Percentiles rank a stretch among this genome's conserved stretches.
Conservation (phyloP, 495 filamentous ascomycete genomes). For the Aspergillus sclerotiicarbonarius region DNA sequence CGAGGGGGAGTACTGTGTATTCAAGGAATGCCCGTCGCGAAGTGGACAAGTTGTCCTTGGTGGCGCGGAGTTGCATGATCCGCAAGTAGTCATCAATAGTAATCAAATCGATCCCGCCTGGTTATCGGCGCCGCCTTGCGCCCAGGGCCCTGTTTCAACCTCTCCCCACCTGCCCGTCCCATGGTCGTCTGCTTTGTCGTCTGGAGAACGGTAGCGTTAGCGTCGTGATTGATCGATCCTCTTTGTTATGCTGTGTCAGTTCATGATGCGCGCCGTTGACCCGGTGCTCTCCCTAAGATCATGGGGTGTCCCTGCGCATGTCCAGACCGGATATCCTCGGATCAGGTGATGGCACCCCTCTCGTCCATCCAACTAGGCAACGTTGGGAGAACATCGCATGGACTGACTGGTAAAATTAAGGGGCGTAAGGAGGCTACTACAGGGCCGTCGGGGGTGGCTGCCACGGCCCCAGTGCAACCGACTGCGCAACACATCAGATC, state of each 20-base stretch:
- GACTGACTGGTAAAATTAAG: background rate
- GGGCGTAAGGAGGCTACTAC: background rate
- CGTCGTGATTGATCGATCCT: too few species aligned
- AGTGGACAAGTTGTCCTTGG: slow-evolving; percentile 38
- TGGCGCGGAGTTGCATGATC: slow-evolving; percentile 19
- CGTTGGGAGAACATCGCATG: background rate
- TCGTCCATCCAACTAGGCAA: too few species aligned
- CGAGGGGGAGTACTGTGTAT: slow-evolving; percentile 10
- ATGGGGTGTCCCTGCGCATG: too few species aligned
- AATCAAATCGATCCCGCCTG: background rate
- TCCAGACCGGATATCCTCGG: too few species aligned
- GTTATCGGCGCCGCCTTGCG: background rate
- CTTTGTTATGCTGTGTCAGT: too few species aligned
- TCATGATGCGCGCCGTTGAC: too few species aligned
- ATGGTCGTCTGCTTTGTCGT: too few species aligned
- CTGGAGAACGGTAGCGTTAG: too few species aligned
- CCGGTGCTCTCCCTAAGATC: too few species aligned
- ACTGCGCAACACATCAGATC: too few species aligned
- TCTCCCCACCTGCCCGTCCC: background rate
- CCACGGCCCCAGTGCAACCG: too few species aligned
- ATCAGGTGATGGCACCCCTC: background rate
- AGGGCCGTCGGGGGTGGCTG: background rate
- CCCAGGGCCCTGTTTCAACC: background rate
- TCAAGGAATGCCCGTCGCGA: slow-evolving; percentile 17
- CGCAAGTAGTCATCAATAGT: slow-evolving; percentile 15